Base-by-base conservation (phyloP, 495 filamentous ascomycete species). In the Opeltia flavorubescens region DNA sequence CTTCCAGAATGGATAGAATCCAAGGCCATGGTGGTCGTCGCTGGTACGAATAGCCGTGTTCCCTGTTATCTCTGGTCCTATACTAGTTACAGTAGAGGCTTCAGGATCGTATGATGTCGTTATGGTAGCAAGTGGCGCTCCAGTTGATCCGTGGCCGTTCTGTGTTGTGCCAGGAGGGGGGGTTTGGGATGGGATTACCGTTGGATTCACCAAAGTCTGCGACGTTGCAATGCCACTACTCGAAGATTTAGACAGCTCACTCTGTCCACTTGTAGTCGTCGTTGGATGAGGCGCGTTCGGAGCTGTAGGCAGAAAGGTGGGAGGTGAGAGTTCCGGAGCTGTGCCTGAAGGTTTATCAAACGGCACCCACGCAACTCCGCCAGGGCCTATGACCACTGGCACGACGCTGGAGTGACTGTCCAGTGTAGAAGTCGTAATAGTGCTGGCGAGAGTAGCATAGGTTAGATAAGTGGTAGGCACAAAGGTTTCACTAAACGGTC, bases 401-500 rank as follows among this genome's bases (percentile, higher is more conserved):
- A 42, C 38, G 6, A 30, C 5, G 17, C 36, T 49, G 3, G 31
- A 36, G 7, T 49, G 25, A 30, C 36, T n/a, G 43, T 49, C 11
- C 17, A 1, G 2, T 5, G 35, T 43, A 8, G 28, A 42, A 7
- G 47, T 49, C 2, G 47, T 49, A 7, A 49, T 23, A 1, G 35
- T 49, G 3, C n/a, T 25, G 0, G 47, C 12, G 17, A 49, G 18
- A 26, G 35, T 43, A 7, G 38, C 17, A 27, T 43, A 43, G 4
- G 4, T 18, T 5, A 38, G 24, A 8, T 20, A 29, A 9, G 47
- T 49, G 21, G 47, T 49, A 20, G 36, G 47, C 17, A 25, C 27
- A n/a, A 49, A 49, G 5, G 47, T 49, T 27, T 49, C 47, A 13
- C 36, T 49, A 35, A 35, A 13, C 6, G 18, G 24, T 23, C 12